phyloP scores from a whole-genome alignment of 495 filamentous ascomycete genomes.

The Xylaria grammica region DNA sequence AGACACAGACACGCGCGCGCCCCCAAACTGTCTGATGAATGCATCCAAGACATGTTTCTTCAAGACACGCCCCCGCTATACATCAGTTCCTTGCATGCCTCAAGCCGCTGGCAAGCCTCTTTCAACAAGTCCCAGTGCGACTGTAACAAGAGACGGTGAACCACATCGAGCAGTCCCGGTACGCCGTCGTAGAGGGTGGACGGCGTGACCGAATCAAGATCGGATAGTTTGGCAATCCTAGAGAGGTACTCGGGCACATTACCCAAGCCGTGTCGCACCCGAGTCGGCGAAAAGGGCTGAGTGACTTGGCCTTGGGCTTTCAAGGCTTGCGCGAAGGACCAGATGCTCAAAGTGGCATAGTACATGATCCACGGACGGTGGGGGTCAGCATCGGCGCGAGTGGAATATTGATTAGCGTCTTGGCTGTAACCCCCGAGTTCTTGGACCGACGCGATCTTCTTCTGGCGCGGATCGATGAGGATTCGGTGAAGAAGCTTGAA shows the following conservation, averaged over 20 bases:
- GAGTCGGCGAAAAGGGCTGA: conserved; percentile 25
- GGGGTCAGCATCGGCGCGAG: conserved; percentile 83
- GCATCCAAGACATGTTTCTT: conserved; percentile 11
- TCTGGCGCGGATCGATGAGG: conserved; percentile 60
- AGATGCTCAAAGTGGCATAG: conserved; percentile 87
- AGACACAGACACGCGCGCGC: too few species aligned
- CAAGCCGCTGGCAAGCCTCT: conserved; percentile 48
- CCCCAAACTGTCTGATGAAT: background rate
- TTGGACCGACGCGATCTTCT: conserved; percentile 29
- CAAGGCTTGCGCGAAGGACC: conserved; percentile 88
- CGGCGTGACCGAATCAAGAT: conserved; percentile 43
- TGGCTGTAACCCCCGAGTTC: conserved; percentile 36
- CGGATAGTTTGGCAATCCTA: conserved; percentile 41
- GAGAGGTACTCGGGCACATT: conserved; percentile 47
- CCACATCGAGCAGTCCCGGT: conserved; percentile 48
- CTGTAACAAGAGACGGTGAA: conserved; percentile 46
- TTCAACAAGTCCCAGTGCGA: conserved; percentile 51
- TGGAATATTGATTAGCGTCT: conserved; percentile 63
- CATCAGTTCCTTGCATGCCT: conserved; percentile 51
- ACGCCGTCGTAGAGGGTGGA: conserved; percentile 46
- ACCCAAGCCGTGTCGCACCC: conserved; percentile 7
- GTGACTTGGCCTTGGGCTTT: conserved; percentile 54
- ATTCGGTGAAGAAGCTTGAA: conserved; percentile 83
- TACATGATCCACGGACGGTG: conserved; percentile 98
- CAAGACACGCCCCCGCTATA: conserved; percentile 30